A percentile compares a stretch with the other conserved stretches of the same genome.
phyloP scores from a whole-genome alignment of 306 rosid species.

The Quercus engelmannii region DNA sequence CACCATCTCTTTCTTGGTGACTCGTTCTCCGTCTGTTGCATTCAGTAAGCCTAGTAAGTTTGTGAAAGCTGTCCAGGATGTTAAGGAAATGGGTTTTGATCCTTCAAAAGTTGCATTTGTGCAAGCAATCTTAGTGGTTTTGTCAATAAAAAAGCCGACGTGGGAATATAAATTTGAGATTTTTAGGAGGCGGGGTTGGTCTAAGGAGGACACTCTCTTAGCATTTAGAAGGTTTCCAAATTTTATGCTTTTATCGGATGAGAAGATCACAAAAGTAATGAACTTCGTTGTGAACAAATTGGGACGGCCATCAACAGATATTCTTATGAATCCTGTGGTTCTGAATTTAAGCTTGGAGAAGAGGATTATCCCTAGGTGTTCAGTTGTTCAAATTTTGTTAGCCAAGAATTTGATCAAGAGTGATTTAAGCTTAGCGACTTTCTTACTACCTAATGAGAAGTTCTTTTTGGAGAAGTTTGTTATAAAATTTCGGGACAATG shows the following conservation, averaged over 20 bases:
- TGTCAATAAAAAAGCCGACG: neutral
- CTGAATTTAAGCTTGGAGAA: conserved; percentile 26
- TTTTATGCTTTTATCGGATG: conserved; percentile 14
- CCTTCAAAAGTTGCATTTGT: conserved; percentile 19
- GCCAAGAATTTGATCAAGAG: conserved; percentile 17
- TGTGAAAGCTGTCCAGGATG: conserved; percentile 10
- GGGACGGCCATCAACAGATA: conserved; percentile 17
- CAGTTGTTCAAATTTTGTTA: conserved; percentile 31
- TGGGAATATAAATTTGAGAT: conserved; percentile 21
- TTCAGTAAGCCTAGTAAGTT: neutral
- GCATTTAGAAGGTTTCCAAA: conserved; percentile 31
- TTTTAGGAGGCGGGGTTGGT: conserved; percentile 32
- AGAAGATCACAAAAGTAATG: conserved; percentile 15
- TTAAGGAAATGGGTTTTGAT: conserved; percentile 23
- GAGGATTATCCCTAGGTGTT: conserved; percentile 37
- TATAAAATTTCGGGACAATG: neutral
- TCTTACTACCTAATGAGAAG: neutral
- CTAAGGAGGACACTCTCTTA: conserved; percentile 9
- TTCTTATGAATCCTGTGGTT: conserved; percentile 13
- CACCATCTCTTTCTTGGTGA: neutral
- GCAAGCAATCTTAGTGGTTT: conserved; percentile 19
- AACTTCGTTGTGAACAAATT: conserved; percentile 22
- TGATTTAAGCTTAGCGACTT: neutral
- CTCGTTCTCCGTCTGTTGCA: neutral
- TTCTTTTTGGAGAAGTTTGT: neutral